Conservation (phyloP, 2,329 filamentous ascomycete species). For the Cladosporium phlei region DNA sequence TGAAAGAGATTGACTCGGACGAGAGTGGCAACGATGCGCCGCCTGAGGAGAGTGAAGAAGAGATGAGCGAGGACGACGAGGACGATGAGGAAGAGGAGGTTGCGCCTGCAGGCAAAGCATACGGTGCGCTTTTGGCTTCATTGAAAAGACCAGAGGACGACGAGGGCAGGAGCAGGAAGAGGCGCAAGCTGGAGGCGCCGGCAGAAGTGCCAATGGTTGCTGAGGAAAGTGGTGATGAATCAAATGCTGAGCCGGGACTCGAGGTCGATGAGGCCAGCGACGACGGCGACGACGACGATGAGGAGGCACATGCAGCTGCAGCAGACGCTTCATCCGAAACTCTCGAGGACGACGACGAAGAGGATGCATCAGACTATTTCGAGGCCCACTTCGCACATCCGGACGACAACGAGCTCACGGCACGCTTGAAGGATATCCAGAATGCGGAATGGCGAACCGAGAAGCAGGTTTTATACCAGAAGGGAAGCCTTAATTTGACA, state of each 20-base stretch:
- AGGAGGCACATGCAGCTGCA: constrained; percentile 44
- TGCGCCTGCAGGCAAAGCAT: constrained; percentile 39
- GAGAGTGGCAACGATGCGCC: constrained; percentile 19
- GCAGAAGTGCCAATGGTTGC: constrained; percentile 24
- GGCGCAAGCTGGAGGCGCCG: constrained; percentile 44
- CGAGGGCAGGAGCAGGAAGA: constrained; percentile 47
- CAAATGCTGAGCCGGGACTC: constrained; percentile 31
- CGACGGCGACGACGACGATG: constrained; percentile 25
- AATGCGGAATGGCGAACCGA: constrained; percentile 45
- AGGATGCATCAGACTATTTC: constrained; percentile 44
- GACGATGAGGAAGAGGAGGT: constrained; percentile 31
- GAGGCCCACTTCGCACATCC: constrained; percentile 71
- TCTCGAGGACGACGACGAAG: constrained; percentile 43
- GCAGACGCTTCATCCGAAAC: constrained; percentile 47
- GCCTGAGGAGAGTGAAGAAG: constrained; percentile 17
- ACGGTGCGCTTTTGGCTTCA: constrained; percentile 54
- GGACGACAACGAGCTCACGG: constrained; percentile 56
- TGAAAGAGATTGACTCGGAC: constrained; percentile 29
- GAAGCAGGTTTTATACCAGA: constrained; percentile 17
- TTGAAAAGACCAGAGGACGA: constrained; percentile 42
- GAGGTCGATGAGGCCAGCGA: constrained; percentile 38
- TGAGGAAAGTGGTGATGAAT: constrained; percentile 36
- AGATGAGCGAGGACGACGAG: constrained; percentile 22
- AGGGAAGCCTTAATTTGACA: constrained; percentile 19
- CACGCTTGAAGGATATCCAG: constrained; percentile 44